Conservation (phyloP, 345 rosid genomes). For the Aethionema arabicum region DNA sequence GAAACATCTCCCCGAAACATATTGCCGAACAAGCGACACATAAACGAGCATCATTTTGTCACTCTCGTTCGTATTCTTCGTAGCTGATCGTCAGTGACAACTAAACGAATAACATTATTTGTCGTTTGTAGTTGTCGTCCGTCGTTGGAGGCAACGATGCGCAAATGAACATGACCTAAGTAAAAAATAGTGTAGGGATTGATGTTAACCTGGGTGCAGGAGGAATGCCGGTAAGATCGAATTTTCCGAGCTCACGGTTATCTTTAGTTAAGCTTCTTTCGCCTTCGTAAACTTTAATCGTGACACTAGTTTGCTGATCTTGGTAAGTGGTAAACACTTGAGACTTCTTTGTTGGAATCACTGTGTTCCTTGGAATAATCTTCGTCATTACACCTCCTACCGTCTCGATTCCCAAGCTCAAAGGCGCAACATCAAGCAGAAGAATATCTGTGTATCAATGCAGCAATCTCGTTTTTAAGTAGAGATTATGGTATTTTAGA, state of each 20-base stretch:
- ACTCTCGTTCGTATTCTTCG: too few relatives aligned
- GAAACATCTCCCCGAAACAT: too few relatives aligned
- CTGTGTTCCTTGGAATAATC: slow-evolving; percentile 58
- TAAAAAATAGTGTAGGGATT: neutral
- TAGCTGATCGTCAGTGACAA: too few relatives aligned
- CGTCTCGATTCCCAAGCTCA: slow-evolving; percentile 57
- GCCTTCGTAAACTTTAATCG: slow-evolving; percentile 58
- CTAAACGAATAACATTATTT: too few relatives aligned
- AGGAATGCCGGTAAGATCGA: slow-evolving; percentile 52
- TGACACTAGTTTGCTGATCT: slow-evolving; percentile 52
- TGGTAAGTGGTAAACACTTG: slow-evolving; percentile 51
- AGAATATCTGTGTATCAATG: slow-evolving; percentile 38
- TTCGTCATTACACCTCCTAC: slow-evolving; percentile 59
- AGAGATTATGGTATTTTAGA: too few relatives aligned
- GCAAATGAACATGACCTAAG: neutral
- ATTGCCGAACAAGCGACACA: too few relatives aligned
- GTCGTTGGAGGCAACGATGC: too few relatives aligned
- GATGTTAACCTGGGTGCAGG: slow-evolving; percentile 54
- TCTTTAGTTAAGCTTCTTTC: slow-evolving; percentile 56
- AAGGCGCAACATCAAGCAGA: slow-evolving; percentile 51
- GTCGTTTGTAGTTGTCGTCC: too few relatives aligned
- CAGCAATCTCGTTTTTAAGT: too few relatives aligned
- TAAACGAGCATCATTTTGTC: too few relatives aligned
- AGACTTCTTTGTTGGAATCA: slow-evolving; percentile 48
- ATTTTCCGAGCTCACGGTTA: slow-evolving; percentile 49